Evolutionary conservation across 2,329 filamentous ascomycete genomes (phyloP).

Genomic region (Coniochaeta sp.): DNA sequence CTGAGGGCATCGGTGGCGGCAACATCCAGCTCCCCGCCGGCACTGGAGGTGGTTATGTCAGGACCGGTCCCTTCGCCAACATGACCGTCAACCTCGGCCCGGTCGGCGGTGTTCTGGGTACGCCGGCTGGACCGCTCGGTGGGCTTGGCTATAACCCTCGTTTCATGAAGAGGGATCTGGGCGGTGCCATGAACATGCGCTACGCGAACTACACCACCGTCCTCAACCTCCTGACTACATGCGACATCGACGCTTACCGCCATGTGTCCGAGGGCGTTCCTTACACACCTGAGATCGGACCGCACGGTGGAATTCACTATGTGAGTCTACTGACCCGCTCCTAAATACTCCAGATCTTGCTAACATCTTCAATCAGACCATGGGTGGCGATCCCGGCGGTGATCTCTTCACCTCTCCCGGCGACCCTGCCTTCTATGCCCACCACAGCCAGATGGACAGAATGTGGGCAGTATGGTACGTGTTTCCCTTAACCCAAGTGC

Average conservation of each 20-base stretch:
- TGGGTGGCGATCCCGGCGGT: conserved; percentile 26
- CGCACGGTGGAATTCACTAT: conserved; percentile 22
- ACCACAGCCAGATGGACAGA: conserved; percentile 11
- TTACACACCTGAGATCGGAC: conserved; percentile 20
- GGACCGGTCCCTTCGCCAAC: conserved; percentile 35
- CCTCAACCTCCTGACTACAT: conserved; percentile 21
- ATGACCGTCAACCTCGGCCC: conserved; percentile 27
- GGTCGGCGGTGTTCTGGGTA: conserved; percentile 14
- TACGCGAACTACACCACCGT: conserved; percentile 22
- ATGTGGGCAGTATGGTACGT: conserved; percentile 10
- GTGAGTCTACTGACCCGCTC: conserved; percentile 16
- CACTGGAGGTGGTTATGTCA: conserved; percentile 44
- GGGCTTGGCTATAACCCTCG: conserved; percentile 28
- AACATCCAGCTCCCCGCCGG: conserved; percentile 20
- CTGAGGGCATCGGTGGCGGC: conserved; percentile 7
- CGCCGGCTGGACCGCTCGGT: conserved; percentile 14
- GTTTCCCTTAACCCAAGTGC: too few species aligned
- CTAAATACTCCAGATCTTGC: not conserved
- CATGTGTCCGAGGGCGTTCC: conserved; percentile 26
- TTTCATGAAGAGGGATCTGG: conserved; percentile 22
- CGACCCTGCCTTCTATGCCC: conserved; percentile 15
- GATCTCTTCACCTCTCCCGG: conserved; percentile 18
- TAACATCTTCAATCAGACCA: conserved; percentile 27
- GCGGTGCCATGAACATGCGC: conserved; percentile 20
- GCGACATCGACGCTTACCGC: conserved; percentile 25